Conservation (phyloP, 1,284 basidiomycete species). For the Cryptococcus depauperatus region DNA sequence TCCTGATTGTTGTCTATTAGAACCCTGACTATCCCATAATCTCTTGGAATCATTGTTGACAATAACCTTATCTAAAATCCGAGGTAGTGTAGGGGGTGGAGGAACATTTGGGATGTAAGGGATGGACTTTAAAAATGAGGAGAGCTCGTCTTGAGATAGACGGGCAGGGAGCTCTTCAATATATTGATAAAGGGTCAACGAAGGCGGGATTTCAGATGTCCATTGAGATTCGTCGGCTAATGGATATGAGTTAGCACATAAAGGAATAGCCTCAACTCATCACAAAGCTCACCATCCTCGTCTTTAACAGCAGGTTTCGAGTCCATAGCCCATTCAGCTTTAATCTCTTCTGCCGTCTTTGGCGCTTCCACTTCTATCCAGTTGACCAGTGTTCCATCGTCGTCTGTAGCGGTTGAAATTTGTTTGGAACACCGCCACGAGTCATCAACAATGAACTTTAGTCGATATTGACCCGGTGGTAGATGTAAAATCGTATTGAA, state of each 20-base stretch:
- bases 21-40: constrained; percentile 21
- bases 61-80: constrained; percentile 90
- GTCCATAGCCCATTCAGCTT: constrained; percentile 42
- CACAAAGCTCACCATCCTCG: constrained; percentile 29
- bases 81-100: constrained; percentile 73
- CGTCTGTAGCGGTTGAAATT: constrained; percentile 84
- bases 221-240: constrained; percentile 50
- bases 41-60: constrained; percentile 57
- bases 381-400: constrained; percentile 90
- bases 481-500: constrained; percentile 51
- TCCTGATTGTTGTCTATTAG: constrained; percentile 25
- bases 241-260: not conserved
- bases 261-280: not conserved
- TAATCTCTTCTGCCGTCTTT: constrained; percentile 40
- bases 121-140: constrained; percentile 43
- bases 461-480: constrained; percentile 84
- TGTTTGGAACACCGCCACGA: constrained; percentile 67
- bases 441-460: constrained; percentile 94
- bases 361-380: constrained; percentile 59
- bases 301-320: constrained; percentile 26
- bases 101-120: constrained; percentile 53
- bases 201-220: constrained; percentile 66
- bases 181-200: constrained; percentile 66
- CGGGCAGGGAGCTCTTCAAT: constrained; percentile 70
- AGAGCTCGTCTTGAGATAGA: constrained; percentile 33